Conservation (phyloP, 345 rosid species). For the Corchorus olitorius region DNA sequence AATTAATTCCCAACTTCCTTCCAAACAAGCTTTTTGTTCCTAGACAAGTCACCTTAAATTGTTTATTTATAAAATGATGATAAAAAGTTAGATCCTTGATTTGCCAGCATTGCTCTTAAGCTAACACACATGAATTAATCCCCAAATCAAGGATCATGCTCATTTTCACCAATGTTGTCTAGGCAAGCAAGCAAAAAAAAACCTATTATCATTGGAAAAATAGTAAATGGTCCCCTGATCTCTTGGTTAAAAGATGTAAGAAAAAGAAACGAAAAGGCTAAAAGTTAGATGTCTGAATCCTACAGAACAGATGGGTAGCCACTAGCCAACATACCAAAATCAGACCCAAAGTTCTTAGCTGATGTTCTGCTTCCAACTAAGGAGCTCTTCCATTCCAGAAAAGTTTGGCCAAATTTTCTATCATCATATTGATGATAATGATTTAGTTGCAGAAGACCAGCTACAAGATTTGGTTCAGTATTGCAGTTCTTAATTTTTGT, state of each 20-base stretch:
- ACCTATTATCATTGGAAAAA: no score
- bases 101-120: background rate
- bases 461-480: background rate
- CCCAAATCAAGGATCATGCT: background rate
- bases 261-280: no score
- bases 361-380: background rate
- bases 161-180: background rate
- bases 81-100: background rate
- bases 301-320: no score
- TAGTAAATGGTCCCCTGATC: no score
- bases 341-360: background rate
- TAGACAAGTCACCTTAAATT: background rate
- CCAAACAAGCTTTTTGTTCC: background rate
- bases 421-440: background rate
- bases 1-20: background rate
- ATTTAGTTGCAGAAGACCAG: background rate
- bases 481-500: background rate
- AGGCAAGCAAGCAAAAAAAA: background rate
- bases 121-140: background rate
- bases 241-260: no score
- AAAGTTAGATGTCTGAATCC: no score
- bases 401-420: background rate
- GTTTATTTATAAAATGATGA: background rate
- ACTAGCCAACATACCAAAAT: no score
- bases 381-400: background rate